A percentile compares a stretch with the other conserved stretches of the same genome.
Evolutionary conservation across 495 filamentous ascomycete genomes (phyloP).

Genomic region (Hypoxylon subgilvum): DNA sequence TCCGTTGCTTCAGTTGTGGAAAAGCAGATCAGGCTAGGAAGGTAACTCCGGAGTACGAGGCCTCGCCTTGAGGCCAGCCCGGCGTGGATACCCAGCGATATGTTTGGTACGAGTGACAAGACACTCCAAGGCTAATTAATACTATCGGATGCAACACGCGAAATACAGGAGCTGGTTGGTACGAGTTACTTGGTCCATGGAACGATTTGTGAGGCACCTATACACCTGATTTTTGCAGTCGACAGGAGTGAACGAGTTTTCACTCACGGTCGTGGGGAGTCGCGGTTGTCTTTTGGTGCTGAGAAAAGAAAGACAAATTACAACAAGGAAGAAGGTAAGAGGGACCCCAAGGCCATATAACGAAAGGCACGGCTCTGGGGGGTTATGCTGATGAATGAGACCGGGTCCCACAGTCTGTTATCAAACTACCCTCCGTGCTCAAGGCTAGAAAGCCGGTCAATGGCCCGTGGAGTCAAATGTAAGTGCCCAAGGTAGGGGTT

Average conservation of each 20-base stretch:
- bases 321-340: constrained; percentile 12
- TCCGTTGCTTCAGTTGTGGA: constrained; percentile 8
- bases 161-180: constrained; percentile 27
- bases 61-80: constrained; percentile 24
- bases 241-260: neutral
- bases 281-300: constrained; percentile 4
- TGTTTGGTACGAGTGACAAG: constrained; percentile 12
- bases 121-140: constrained; percentile 29
- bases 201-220: constrained; percentile 33
- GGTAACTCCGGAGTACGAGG: constrained; percentile 13
- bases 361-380: constrained; percentile 14
- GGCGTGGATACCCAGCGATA: constrained; percentile 9
- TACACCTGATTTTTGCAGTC: constrained; percentile 9
- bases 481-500: constrained; percentile 7
- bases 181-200: constrained; percentile 41
- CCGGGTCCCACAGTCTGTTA: constrained; percentile 31
- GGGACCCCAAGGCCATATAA: constrained; percentile 25
- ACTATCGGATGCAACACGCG: constrained; percentile 38
- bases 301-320: neutral
- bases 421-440: constrained; percentile 28
- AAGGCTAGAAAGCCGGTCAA: constrained; percentile 19
- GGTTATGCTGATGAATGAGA: constrained; percentile 26
- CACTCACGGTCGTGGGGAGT: constrained; percentile 21
- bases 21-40: constrained; percentile 40
- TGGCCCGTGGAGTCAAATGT: constrained; percentile 17